A percentile compares a stretch with the other conserved stretches of the same genome.
Evolutionary conservation across 2,329 filamentous ascomycete species (phyloP).

Genomic region (Aureobasidium melanogenum): DNA sequence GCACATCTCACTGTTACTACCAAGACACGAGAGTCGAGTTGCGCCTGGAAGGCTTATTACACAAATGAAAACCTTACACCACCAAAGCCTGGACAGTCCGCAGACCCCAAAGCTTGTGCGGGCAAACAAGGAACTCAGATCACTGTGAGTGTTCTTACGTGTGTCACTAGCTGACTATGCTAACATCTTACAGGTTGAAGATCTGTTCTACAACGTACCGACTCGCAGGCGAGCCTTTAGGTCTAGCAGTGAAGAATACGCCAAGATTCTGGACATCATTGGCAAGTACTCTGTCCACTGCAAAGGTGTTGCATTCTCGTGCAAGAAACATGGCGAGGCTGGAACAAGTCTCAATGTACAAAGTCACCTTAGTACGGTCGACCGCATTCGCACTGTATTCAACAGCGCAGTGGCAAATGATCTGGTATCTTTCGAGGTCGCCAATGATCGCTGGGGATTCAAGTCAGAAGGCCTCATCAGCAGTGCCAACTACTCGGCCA

Average conservation of each 20-base stretch:
- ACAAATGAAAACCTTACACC: slow-evolving; percentile 72
- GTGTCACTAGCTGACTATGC: not conserved
- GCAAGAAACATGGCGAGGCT: slow-evolving; percentile 90
- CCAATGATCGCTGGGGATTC: slow-evolving; percentile 75
- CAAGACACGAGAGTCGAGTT: slow-evolving; percentile 76
- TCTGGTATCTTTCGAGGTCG: slow-evolving; percentile 63
- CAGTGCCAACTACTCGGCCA: slow-evolving; percentile 91
- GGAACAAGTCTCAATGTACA: slow-evolving; percentile 74
- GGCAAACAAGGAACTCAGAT: slow-evolving; percentile 89
- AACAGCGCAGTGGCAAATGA: slow-evolving; percentile 80
- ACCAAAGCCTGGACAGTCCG: slow-evolving; percentile 75
- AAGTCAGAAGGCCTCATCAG: slow-evolving; percentile 71
- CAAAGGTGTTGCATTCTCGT: slow-evolving; percentile 82
- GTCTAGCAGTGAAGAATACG: slow-evolving; percentile 87
- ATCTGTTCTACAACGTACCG: slow-evolving; percentile 93
- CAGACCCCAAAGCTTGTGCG: slow-evolving; percentile 79
- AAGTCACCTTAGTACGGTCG: slow-evolving; percentile 59
- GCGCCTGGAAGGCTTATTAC: slow-evolving; percentile 87
- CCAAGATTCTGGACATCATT: slow-evolving; percentile 93
- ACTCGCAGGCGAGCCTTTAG: slow-evolving; percentile 82
- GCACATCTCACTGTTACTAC: slow-evolving; percentile 93
- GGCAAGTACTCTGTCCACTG: slow-evolving; percentile 92
- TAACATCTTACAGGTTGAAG: slow-evolving; percentile 55
- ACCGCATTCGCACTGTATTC: slow-evolving; percentile 86
- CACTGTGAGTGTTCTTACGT: slow-evolving; percentile 46